Percentiles rank a stretch among this genome's conserved stretches.
Conservation (phyloP, 2,329 filamentous ascomycete species). For the Cladophialophora yegresii region DNA sequence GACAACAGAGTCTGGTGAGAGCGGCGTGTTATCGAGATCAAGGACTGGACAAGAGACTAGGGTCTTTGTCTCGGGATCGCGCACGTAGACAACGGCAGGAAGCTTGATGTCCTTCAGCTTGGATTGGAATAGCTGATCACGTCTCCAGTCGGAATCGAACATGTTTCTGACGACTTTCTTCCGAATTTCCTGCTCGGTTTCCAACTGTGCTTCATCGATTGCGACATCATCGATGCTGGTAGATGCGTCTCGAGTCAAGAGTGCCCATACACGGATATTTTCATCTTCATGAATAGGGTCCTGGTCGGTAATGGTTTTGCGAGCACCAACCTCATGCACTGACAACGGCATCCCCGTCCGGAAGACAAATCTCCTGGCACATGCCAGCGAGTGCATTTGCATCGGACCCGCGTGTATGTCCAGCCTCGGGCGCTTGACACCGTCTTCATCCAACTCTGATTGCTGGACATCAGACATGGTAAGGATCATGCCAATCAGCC, state of each 20-base stretch:
- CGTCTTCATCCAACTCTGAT: constrained; percentile 41
- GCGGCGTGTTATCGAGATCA: constrained; percentile 58
- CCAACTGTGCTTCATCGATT: constrained; percentile 50
- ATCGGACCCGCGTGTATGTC: constrained; percentile 72
- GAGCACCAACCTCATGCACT: constrained; percentile 60
- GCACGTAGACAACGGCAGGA: constrained; percentile 70
- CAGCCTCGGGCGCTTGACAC: constrained; percentile 26
- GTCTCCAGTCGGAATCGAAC: constrained; percentile 75
- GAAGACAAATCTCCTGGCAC: constrained; percentile 80
- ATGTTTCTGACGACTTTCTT: constrained; percentile 69
- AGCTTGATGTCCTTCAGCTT: constrained; percentile 66
- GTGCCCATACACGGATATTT: constrained; percentile 80
- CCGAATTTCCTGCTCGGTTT: constrained; percentile 54
- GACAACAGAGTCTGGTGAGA: constrained; percentile 67
- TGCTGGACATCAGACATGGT: constrained; percentile 70
- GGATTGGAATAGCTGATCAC: constrained; percentile 69
- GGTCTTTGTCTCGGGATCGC: constrained; percentile 61
- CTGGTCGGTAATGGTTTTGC: constrained; percentile 39
- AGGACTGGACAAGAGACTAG: constrained; percentile 68
- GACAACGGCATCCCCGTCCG: constrained; percentile 76
- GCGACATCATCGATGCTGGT: constrained; percentile 45
- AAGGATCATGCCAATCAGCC: constrained; percentile 80
- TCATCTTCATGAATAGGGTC: constrained; percentile 73
- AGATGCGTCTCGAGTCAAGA: constrained; percentile 56
- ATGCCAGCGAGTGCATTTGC: constrained; percentile 76